Evolutionary conservation across 345 rosid species (phyloP).

Genomic region (Gossypium thurberi): DNA sequence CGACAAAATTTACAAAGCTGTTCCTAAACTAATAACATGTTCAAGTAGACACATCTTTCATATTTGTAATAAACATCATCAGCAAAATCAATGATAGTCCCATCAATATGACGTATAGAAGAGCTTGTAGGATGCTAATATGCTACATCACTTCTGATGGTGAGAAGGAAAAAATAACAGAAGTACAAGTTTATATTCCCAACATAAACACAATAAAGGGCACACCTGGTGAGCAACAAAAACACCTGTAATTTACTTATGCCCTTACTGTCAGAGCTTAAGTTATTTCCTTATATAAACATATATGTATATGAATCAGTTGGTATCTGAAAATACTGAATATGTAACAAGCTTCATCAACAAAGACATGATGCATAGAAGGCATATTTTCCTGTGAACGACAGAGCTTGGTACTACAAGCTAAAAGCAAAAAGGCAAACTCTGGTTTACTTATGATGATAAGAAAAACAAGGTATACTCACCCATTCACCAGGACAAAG

Average conservation of each 20-base stretch:
- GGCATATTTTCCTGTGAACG: not conserved
- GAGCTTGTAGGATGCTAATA: not conserved
- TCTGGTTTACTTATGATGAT: not conserved
- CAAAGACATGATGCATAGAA: not conserved
- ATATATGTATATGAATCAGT: not conserved
- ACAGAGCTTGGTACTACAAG: not conserved
- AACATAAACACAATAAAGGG: not conserved
- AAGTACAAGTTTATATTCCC: not conserved
- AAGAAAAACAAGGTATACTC: constrained; percentile 15
- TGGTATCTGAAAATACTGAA: not conserved
- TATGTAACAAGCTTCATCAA: no score
- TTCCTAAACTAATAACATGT: not conserved
- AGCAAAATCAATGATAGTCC: not conserved
- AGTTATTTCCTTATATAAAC: not conserved
- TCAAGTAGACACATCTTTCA: not conserved
- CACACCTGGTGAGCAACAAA: not conserved
- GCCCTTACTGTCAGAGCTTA: not conserved
- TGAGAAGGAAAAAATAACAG: not conserved
- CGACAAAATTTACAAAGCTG: not conserved
- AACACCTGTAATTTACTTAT: not conserved
- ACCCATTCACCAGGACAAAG: constrained; percentile 98
- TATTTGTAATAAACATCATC: not conserved
- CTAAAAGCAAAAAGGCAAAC: not conserved
- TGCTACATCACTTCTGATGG: not conserved
- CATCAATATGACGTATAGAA: not conserved